phyloP scores from a whole-genome alignment of 1,139 yeast species.

The Geotrichum aggregatum region DNA sequence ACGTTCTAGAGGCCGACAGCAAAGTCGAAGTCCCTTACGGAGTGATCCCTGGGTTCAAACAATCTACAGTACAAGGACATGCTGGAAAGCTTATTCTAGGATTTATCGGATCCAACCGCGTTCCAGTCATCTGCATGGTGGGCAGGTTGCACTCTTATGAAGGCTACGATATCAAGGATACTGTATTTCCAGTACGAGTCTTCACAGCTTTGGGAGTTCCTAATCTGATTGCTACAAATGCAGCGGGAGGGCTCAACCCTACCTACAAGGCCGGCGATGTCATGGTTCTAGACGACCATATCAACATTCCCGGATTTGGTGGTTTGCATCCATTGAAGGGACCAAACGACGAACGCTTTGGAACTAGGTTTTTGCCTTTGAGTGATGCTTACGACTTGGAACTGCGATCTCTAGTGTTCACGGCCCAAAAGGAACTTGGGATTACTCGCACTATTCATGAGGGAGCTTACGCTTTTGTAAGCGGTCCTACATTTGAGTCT shows the following conservation, averaged over 20 bases:
- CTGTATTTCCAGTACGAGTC: constrained; percentile 82
- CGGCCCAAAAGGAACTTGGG: constrained; percentile 50
- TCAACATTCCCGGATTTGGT: constrained; percentile 84
- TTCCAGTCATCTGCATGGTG: constrained; percentile 88
- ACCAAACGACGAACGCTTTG: constrained; percentile 71
- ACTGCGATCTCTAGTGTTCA: constrained; percentile 49
- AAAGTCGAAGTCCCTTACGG: constrained; percentile 55
- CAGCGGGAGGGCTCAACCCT: constrained; percentile 84
- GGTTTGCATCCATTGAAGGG: constrained; percentile 89
- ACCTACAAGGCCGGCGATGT: constrained; percentile 75
- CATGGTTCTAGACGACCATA: constrained; percentile 85
- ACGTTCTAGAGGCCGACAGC: constrained; percentile 45
- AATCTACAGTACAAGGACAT: constrained; percentile 87
- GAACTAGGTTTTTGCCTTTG: constrained; percentile 82
- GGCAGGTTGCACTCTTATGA: constrained; percentile 91
- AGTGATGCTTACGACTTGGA: constrained; percentile 84
- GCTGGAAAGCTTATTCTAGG: constrained; percentile 82
- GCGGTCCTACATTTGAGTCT: constrained; percentile 93
- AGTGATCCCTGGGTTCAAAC: constrained; percentile 73
- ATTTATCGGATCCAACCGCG: constrained; percentile 57
- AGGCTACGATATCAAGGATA: constrained; percentile 74
- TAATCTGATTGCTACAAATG: constrained; percentile 74
- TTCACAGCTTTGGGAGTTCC: constrained; percentile 60
- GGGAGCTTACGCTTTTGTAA: constrained; percentile 79
- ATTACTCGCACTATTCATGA: constrained; percentile 67